These are phyloP conservation scores for Paraconiothyrium brasiliense DNA, from an alignment of 2,329 filamentous ascomycete species.

Conservation along the genomic window DNA sequence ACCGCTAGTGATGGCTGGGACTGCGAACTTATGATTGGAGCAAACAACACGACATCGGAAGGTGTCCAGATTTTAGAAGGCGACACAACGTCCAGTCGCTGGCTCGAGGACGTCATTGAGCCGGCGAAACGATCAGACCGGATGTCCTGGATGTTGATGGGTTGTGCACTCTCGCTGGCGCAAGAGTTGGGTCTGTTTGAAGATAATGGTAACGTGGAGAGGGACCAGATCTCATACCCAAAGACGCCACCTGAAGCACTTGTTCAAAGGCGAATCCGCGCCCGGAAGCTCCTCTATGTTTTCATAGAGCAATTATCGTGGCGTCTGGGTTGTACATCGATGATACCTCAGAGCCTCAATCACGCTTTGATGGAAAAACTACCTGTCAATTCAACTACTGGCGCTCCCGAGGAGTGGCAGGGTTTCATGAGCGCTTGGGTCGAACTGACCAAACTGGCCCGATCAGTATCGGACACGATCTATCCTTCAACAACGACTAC, in stretches of 20 bases:
- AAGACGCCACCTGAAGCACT: slow-evolving; percentile 42
- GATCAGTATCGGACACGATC: slow-evolving; percentile 63
- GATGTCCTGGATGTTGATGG: slow-evolving; percentile 69
- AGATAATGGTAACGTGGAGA: slow-evolving; percentile 48
- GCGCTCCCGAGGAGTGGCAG: slow-evolving; percentile 57
- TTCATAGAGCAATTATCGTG: slow-evolving; percentile 63
- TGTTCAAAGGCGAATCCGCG: slow-evolving; percentile 43
- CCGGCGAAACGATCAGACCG: slow-evolving; percentile 64
- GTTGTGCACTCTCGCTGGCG: slow-evolving; percentile 62
- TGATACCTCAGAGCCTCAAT: slow-evolving; percentile 59
- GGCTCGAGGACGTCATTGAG: slow-evolving; percentile 64
- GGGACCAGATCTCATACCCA: slow-evolving; percentile 46
- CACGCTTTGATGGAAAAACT: slow-evolving; percentile 52
- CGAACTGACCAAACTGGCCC: slow-evolving; percentile 55
- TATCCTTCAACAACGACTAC: slow-evolving; percentile 58
- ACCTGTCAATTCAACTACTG: slow-evolving; percentile 48
- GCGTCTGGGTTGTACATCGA: slow-evolving; percentile 61
- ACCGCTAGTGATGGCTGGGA: slow-evolving; percentile 65
- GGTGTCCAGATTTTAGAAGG: slow-evolving; percentile 46
- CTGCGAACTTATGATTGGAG: slow-evolving; percentile 59
- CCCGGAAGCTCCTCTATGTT: slow-evolving; percentile 52
- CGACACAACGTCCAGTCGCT: slow-evolving; percentile 52
- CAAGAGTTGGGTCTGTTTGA: slow-evolving; percentile 64
- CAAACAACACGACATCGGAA: slow-evolving; percentile 51
- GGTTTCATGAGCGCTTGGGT: slow-evolving; percentile 63